Percentiles rank a stretch among this genome's conserved stretches.
Conservation (phyloP, 305 asterid genomes). For the Rubia tinctorum region DNA sequence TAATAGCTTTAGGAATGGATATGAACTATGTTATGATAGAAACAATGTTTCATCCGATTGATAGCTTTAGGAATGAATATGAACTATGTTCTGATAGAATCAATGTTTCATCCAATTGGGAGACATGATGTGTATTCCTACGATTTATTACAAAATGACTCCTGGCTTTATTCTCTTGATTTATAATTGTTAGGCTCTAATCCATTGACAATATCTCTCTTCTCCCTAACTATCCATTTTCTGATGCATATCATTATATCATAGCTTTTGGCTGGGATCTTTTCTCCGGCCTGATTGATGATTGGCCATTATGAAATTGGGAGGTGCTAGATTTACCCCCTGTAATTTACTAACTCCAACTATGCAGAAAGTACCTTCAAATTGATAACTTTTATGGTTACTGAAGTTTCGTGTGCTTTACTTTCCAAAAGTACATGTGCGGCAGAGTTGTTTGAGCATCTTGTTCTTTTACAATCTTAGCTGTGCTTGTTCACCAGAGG, state of each 20-base stretch:
- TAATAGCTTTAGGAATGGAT: too few relatives aligned
- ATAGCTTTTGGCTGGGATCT: neutral
- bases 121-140: neutral
- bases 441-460: neutral
- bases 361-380: neutral
- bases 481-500: neutral
- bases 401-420: neutral
- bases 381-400: neutral
- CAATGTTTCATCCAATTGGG: neutral
- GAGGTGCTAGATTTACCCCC: neutral
- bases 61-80: too few relatives aligned
- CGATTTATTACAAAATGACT: neutral
- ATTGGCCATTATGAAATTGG: neutral
- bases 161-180: neutral
- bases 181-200: neutral
- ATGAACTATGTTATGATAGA: too few relatives aligned
- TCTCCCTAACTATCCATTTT: neutral
- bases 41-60: neutral
- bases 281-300: neutral
- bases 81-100: neutral
- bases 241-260: neutral
- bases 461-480: neutral
- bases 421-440: neutral
- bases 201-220: neutral
- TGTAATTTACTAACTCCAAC: neutral